Conservation (phyloP, 2,329 filamentous ascomycete genomes). For the Colletotrichum sp. region DNA sequence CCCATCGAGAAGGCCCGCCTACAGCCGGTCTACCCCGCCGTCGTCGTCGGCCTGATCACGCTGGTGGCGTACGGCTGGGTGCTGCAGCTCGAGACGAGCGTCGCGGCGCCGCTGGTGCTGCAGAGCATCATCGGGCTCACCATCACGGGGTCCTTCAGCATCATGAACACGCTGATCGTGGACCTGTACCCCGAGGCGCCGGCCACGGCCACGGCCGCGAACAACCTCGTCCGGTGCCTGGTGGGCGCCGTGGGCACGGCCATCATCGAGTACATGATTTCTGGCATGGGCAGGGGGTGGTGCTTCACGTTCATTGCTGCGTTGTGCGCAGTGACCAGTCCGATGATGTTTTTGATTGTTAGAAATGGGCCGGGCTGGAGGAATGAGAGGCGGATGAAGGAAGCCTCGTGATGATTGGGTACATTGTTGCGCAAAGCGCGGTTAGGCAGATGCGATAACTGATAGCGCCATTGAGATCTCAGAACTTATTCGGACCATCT, state of each 20-base stretch:
- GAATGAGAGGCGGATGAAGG: slow-evolving; percentile 49
- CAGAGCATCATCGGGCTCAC: slow-evolving; percentile 62
- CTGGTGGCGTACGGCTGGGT: slow-evolving; percentile 65
- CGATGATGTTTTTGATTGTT: slow-evolving; percentile 53
- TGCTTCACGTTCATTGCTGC: slow-evolving; percentile 64
- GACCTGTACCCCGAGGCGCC: slow-evolving; percentile 67
- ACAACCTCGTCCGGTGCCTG: slow-evolving; percentile 68
- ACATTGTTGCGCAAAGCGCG: neutral
- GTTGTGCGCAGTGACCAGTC: slow-evolving; percentile 52
- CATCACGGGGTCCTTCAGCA: slow-evolving; percentile 66
- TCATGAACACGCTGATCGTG: slow-evolving; percentile 67
- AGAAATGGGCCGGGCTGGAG: slow-evolving; percentile 56
- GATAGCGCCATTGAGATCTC: neutral
- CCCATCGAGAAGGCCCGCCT: slow-evolving; percentile 62
- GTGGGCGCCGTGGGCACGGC: slow-evolving; percentile 64
- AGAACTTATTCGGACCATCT: neutral
- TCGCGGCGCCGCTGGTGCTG: slow-evolving; percentile 61
- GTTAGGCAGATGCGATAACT: neutral
- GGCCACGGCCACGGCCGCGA: slow-evolving; percentile 67
- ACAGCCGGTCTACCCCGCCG: slow-evolving; percentile 57
- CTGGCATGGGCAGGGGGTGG: slow-evolving; percentile 64
- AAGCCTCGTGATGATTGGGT: neutral
- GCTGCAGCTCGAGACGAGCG: slow-evolving; percentile 52
- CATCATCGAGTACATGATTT: slow-evolving; percentile 63
- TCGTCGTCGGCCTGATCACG: slow-evolving; percentile 58